phyloP scores from a whole-genome alignment of 1,284 basidiomycete species.

The Entoloma clypeatum region DNA sequence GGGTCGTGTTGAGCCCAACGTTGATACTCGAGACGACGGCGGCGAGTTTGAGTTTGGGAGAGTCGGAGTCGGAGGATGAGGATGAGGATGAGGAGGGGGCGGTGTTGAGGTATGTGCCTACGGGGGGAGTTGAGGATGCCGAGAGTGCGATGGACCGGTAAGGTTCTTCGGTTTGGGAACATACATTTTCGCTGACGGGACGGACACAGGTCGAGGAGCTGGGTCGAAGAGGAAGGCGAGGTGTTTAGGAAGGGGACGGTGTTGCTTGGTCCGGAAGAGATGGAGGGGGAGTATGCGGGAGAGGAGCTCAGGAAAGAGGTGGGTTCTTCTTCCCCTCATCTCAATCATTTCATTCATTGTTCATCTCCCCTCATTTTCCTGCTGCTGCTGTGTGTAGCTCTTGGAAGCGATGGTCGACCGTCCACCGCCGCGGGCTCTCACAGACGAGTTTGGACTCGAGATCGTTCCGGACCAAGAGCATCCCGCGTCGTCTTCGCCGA shows the following conservation, averaged over 20 bases:
- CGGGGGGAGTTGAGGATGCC: constrained; percentile 33
- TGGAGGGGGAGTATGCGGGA: constrained; percentile 81
- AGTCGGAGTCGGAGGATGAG: constrained; percentile 8
- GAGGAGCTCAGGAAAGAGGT: constrained; percentile 84
- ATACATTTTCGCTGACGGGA: not conserved
- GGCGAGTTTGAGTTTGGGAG: no score
- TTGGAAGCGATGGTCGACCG: constrained; percentile 62
- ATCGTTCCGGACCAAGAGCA: constrained; percentile 21
- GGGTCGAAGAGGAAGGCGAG: constrained; percentile 88
- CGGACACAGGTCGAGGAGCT: constrained; percentile 56
- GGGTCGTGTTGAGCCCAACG: constrained; percentile 67
- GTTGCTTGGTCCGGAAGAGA: constrained; percentile 77
- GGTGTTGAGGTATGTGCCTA: constrained; percentile 30
- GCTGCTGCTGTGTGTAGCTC: no score
- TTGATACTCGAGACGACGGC: constrained; percentile 53
- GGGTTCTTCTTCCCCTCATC: constrained; percentile 22
- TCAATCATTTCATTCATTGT: constrained; percentile 1
- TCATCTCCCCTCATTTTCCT: constrained; percentile 9
- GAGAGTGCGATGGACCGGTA: constrained; percentile 60
- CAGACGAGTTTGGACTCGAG: constrained; percentile 54
- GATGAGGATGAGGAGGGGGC: constrained; percentile 61
- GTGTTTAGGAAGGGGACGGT: constrained; percentile 87
- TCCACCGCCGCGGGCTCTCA: constrained; percentile 52
- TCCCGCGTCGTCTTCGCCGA: constrained; percentile 17
- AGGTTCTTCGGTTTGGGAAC: constrained; percentile 18